These are phyloP conservation scores for Phytophthora palmivora DNA, from an alignment of 352 stramenopile genomes.

Conservation along the genomic window DNA sequence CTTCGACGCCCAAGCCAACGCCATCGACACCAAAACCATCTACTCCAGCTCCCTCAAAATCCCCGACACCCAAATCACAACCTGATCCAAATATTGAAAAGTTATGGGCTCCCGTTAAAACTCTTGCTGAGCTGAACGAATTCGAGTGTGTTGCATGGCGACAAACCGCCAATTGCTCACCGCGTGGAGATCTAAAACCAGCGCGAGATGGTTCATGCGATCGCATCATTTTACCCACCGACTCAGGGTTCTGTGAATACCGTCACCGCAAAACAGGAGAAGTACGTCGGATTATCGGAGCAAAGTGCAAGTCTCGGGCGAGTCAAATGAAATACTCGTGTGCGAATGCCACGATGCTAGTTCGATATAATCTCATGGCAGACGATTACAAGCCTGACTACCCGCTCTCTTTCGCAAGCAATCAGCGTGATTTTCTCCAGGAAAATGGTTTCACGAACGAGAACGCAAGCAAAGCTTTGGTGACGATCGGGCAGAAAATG, in stretches of 20 bases:
- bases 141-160: constrained; percentile 64
- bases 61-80: constrained; percentile 13
- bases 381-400: constrained; percentile 55
- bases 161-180: constrained; percentile 50
- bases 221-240: constrained; percentile 35
- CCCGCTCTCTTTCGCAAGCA: constrained; percentile 34
- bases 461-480: constrained; percentile 49
- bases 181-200: constrained; percentile 37
- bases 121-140: constrained; percentile 37
- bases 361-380: constrained; percentile 52
- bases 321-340: constrained; percentile 52
- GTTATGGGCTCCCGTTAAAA: constrained; percentile 30
- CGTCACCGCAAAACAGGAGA: constrained; percentile 43
- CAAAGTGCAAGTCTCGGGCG: constrained; percentile 60
- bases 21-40: too few relatives aligned
- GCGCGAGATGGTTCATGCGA: constrained; percentile 40
- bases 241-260: constrained; percentile 65
- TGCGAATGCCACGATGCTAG: constrained; percentile 47
- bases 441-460: constrained; percentile 45
- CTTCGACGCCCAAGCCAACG: not conserved
- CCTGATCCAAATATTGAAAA: constrained; percentile 15
- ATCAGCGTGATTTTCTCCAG: constrained; percentile 30
- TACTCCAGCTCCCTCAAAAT: constrained; percentile 11
- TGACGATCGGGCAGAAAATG: constrained; percentile 38
- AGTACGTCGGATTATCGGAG: constrained; percentile 44